phyloP scores from a whole-genome alignment of 1,284 basidiomycete species.

The Polyporus tsugae region DNA sequence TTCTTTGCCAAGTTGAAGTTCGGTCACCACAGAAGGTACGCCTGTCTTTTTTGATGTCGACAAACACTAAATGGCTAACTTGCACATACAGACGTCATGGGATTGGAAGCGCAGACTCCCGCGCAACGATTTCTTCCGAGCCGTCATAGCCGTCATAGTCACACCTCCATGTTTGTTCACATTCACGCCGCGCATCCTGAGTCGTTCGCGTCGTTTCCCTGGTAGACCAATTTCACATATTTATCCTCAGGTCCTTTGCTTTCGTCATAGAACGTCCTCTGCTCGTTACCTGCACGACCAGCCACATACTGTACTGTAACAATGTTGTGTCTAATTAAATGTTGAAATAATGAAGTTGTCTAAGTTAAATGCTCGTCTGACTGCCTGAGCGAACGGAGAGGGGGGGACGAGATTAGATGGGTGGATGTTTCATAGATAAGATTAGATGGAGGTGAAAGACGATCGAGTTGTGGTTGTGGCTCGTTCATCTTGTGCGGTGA shows the following conservation, averaged over 20 bases:
- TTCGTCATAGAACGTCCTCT: not conserved
- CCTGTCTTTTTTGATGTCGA: not conserved
- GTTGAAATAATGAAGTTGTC: slow-evolving; percentile 1
- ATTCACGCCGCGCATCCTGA: not conserved
- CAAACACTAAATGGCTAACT: not conserved
- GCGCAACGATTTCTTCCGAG: not conserved
- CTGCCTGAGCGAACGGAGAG: not conserved
- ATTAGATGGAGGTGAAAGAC: slow-evolving; percentile 18
- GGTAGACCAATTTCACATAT: not conserved
- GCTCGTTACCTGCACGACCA: not conserved
- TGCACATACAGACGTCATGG: slow-evolving; percentile 23
- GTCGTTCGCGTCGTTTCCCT: not conserved
- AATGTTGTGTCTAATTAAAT: not conserved
- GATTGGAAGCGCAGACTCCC: slow-evolving; percentile 22
- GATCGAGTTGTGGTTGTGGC: slow-evolving; percentile 12
- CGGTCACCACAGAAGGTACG: slow-evolving; percentile 27
- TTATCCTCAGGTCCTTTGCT: not conserved
- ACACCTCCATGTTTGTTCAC: not conserved
- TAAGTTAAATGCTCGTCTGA: not conserved
- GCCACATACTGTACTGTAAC: not conserved
- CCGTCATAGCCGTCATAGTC: not conserved
- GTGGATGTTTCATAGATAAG: slow-evolving; percentile 26
- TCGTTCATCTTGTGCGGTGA: slow-evolving; percentile 27
- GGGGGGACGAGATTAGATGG: slow-evolving; percentile 7
- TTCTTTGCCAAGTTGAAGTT: slow-evolving; percentile 15